Base-by-base conservation (phyloP, 2,329 filamentous ascomycete genomes). In the Pestalotiopsis sp. region DNA sequence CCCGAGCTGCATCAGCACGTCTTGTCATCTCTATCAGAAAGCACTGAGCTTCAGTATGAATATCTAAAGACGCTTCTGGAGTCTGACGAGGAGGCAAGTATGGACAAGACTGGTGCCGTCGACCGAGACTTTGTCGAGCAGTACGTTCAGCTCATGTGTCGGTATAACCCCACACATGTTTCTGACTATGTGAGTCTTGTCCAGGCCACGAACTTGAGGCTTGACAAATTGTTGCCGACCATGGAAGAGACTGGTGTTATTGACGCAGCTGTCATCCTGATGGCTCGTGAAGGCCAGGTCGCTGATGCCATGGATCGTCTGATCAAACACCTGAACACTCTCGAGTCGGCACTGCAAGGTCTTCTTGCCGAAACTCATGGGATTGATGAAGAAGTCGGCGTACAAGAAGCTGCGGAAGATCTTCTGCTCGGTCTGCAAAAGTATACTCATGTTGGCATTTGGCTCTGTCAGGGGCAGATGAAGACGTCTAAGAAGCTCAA, bases 81-180 rank as follows among this genome's bases (percentile, higher is more conserved):
- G 75, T 89, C 84, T 0, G 73, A 81, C 13, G 78, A 81, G 66
- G 76, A 72, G 9, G 60, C 73, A 14, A 13, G 44, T 3, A 77
- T 75, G n/a, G 72, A 77, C 14, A 74, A 77, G 20, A 78, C 78
- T 65, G 69, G 75, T 40, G 68, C 74, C n/a, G 72, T 76, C 66
- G 85, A 88, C 56, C 84, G 87, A 56, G 85, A 86, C 40, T 89
- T 98, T 72, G 83, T 92, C 5, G 96, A 98, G 78, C 86, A 87
- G 66, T 98, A 98, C 78, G 90, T 98, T 4, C 92, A 92, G 73
- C 87, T 99, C 26, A 94, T 98, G 90, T 99, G 97, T 80, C 88
- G 84, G 67, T 97, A 94, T 77, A 89, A 97, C 68, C 88, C 94
- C 3, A 81, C 86, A 0, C 93, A 94, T 73, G 95, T 99, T 1